Evolutionary conservation across 116 monocot genomes (phyloP).

Genomic region (Zostera marina): DNA sequence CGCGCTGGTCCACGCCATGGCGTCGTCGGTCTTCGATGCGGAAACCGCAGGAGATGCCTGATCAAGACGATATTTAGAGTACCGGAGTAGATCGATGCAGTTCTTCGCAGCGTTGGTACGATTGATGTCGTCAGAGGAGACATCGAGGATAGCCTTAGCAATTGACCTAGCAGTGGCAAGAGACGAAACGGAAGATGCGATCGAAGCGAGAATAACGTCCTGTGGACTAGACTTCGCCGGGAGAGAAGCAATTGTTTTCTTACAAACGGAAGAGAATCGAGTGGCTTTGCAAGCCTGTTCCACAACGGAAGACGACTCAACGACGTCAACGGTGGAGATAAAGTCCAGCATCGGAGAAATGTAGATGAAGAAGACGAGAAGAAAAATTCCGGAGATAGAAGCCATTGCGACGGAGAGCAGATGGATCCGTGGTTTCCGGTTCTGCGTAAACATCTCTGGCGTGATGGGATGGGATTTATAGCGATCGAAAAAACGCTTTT

Average conservation of each 20-base stretch:
- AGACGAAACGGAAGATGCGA: not conserved
- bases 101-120: constrained; percentile 35
- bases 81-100: constrained; percentile 33
- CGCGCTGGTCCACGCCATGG: constrained; percentile 26
- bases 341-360: too few relatives aligned
- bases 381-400: too few relatives aligned
- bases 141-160: constrained; percentile 11
- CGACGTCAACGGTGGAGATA: too few relatives aligned
- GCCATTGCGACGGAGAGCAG: too few relatives aligned
- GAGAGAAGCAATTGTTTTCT: not conserved
- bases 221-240: not conserved
- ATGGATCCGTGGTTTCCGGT: too few relatives aligned
- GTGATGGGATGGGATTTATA: too few relatives aligned
- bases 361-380: too few relatives aligned
- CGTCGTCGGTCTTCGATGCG: constrained; percentile 5
- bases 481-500: too few relatives aligned
- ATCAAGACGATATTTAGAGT: constrained; percentile 25
- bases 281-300: not conserved
- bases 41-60: not conserved
- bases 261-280: not conserved
- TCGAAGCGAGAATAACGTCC: not conserved
- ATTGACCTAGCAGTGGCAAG: not conserved
- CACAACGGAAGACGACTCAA: not conserved
- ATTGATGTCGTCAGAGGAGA: constrained; percentile 16
- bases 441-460: too few relatives aligned